phyloP scores from a whole-genome alignment of 2,329 filamentous ascomycete species.

The Penicillium vulpinum region DNA sequence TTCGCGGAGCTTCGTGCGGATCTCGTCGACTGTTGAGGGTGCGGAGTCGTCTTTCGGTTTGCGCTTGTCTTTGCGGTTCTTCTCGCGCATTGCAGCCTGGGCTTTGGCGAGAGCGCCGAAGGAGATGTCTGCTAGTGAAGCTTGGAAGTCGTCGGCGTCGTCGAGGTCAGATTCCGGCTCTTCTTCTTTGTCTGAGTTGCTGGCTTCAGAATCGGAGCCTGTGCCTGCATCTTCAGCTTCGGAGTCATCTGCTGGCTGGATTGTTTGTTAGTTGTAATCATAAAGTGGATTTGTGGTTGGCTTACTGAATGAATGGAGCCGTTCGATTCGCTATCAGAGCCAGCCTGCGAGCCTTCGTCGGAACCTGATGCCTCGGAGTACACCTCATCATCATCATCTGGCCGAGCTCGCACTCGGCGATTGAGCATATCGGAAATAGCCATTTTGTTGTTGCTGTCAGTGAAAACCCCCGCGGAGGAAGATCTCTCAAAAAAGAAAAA shows the following conservation, averaged over 20 bases:
- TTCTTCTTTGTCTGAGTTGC: constrained; percentile 35
- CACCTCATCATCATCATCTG: constrained; percentile 47
- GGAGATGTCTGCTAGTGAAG: constrained; percentile 63
- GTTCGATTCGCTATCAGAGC: constrained; percentile 18
- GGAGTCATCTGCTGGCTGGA: constrained; percentile 4
- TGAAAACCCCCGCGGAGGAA: constrained; percentile 10
- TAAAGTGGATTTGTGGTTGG: not conserved
- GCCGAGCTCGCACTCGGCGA: constrained; percentile 43
- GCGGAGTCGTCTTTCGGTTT: constrained; percentile 18
- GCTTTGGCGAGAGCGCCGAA: constrained; percentile 90
- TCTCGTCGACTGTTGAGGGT: constrained; percentile 36
- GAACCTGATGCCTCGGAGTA: constrained; percentile 32
- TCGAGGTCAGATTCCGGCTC: constrained; percentile 27
- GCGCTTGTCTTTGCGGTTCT: constrained; percentile 30
- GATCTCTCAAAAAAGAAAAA: constrained; percentile 21
- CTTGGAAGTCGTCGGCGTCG: constrained; percentile 36
- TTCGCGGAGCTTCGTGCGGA: constrained; percentile 43
- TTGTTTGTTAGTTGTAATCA: not conserved
- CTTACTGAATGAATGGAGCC: constrained; percentile 22
- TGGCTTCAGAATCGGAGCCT: constrained; percentile 43
- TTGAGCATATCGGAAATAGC: constrained; percentile 41
- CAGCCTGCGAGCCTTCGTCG: constrained; percentile 21
- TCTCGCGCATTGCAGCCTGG: constrained; percentile 64
- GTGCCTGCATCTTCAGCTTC: constrained; percentile 17
- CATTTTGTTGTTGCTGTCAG: constrained; percentile 29